phyloP scores from a whole-genome alignment of 2,329 filamentous ascomycete species.

The Mycosphaerella arachidis region DNA sequence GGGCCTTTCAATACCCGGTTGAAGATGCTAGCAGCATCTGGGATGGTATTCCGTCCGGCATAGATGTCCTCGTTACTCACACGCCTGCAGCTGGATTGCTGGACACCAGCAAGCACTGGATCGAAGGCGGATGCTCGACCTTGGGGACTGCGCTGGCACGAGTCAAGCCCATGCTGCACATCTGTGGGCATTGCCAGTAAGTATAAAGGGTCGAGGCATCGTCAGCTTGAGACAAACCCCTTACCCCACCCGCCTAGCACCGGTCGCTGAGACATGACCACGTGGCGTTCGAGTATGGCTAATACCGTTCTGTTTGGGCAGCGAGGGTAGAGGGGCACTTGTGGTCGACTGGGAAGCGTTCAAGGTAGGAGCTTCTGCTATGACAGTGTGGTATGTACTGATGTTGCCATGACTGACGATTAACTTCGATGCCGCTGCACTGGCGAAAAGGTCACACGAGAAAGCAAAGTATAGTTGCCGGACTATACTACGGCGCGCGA shows the following conservation, averaged over 20 bases:
- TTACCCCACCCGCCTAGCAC: too few species aligned
- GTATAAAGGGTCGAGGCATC: too few species aligned
- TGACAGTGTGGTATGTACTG: background rate
- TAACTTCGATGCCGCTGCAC: too few species aligned
- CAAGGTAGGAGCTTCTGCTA: background rate
- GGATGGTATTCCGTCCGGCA: conserved; percentile 56
- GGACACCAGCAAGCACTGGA: conserved; percentile 42
- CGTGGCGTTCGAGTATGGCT: too few species aligned
- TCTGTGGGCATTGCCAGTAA: conserved; percentile 67
- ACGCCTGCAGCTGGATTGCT: conserved; percentile 60
- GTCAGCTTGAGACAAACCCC: too few species aligned
- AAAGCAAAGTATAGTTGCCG: too few species aligned
- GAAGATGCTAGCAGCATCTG: conserved; percentile 48
- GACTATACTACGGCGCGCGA: too few species aligned
- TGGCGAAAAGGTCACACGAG: too few species aligned
- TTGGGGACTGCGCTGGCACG: conserved; percentile 55
- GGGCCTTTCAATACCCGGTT: conserved; percentile 63
- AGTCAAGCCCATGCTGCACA: conserved; percentile 58
- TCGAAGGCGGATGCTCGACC: conserved; percentile 57
- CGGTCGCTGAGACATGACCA: too few species aligned
- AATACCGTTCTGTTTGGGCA: too few species aligned
- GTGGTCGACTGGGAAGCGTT: conserved; percentile 53
- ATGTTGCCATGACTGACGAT: too few species aligned
- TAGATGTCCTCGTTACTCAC: conserved; percentile 67
- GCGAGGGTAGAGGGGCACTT: conserved; percentile 58